Evolutionary conservation across 179 eudicot genomes (phyloP).

Genomic region (Silene vulgaris): DNA sequence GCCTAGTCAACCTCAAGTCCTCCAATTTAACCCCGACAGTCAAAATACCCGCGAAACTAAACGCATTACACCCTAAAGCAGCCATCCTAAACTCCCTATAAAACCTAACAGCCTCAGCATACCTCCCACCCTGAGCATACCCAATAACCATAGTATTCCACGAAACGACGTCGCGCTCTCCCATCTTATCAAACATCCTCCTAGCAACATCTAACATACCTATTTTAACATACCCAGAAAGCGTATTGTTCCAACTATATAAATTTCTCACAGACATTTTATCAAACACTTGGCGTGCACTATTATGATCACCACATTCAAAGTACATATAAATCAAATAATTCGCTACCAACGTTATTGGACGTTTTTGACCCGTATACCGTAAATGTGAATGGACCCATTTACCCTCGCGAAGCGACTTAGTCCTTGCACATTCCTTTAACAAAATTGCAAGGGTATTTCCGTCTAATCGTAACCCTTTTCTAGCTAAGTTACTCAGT

Average conservation of each 20-base stretch:
- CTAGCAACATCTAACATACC: constrained; percentile 54
- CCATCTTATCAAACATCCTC: constrained; percentile 55
- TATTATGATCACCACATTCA: constrained; percentile 45
- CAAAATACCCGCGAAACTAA: constrained; percentile 67
- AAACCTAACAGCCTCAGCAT: constrained; percentile 43
- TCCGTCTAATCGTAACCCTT: constrained; percentile 52
- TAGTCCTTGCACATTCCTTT: constrained; percentile 42
- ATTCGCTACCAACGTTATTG: constrained; percentile 48
- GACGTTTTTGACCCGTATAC: constrained; percentile 51
- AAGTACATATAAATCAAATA: constrained; percentile 59
- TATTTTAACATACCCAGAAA: constrained; percentile 66
- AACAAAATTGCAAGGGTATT: constrained; percentile 39
- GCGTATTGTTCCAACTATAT: constrained; percentile 66
- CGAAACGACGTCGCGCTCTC: constrained; percentile 52
- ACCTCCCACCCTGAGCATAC: constrained; percentile 45
- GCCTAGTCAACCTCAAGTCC: constrained; percentile 48
- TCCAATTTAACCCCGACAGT: constrained; percentile 47
- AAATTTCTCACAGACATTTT: constrained; percentile 61
- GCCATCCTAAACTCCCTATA: constrained; percentile 43
- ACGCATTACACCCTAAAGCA: constrained; percentile 44
- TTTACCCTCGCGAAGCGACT: constrained; percentile 54
- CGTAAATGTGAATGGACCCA: constrained; percentile 65
- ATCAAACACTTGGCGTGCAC: constrained; percentile 68
- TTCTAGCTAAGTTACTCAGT: constrained; percentile 30
- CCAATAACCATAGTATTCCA: constrained; percentile 78